phyloP scores from a whole-genome alignment of 2,329 filamentous ascomycete genomes.

The Corynespora cassiicola region DNA sequence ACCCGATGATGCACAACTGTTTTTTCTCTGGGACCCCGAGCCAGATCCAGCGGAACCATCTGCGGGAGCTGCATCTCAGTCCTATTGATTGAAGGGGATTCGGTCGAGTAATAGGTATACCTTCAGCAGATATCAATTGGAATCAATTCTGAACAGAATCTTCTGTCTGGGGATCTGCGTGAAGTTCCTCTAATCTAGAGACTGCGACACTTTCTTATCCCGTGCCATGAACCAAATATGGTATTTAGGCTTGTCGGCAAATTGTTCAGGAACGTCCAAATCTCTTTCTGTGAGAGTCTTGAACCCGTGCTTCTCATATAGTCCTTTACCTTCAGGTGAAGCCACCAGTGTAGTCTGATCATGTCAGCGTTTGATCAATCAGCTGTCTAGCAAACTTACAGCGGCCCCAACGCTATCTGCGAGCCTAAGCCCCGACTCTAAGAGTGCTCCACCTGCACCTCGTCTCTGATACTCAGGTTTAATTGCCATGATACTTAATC shows the following conservation, averaged over 20 bases:
- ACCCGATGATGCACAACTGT: slow-evolving; percentile 2
- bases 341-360: slow-evolving; percentile 1
- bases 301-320: slow-evolving; percentile 12
- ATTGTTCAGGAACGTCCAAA: slow-evolving; percentile 9
- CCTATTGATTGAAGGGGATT: too few relatives aligned
- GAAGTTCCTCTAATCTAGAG: background rate
- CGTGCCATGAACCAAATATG: slow-evolving; percentile 8
- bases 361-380: background rate
- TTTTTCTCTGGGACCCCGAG: slow-evolving; percentile 3
- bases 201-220: background rate
- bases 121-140: too few relatives aligned
- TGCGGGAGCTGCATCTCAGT: too few relatives aligned
- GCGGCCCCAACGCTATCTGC: slow-evolving; percentile 10
- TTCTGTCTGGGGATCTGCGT: too few relatives aligned
- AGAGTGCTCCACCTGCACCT: slow-evolving; percentile 11
- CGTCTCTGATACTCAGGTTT: slow-evolving; percentile 7
- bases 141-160: too few relatives aligned
- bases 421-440: slow-evolving; percentile 8
- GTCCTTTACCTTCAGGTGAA: slow-evolving; percentile 6
- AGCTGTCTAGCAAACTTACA: slow-evolving; percentile 10
- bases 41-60: background rate
- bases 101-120: too few relatives aligned
- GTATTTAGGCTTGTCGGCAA: slow-evolving; percentile 8
- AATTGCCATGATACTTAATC: slow-evolving; percentile 12
- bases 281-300: slow-evolving; percentile 1